These are phyloP conservation scores for Pseudogymnoascus sp. DNA, from an alignment of 2,329 filamentous ascomycete species.

Conservation along the genomic window DNA sequence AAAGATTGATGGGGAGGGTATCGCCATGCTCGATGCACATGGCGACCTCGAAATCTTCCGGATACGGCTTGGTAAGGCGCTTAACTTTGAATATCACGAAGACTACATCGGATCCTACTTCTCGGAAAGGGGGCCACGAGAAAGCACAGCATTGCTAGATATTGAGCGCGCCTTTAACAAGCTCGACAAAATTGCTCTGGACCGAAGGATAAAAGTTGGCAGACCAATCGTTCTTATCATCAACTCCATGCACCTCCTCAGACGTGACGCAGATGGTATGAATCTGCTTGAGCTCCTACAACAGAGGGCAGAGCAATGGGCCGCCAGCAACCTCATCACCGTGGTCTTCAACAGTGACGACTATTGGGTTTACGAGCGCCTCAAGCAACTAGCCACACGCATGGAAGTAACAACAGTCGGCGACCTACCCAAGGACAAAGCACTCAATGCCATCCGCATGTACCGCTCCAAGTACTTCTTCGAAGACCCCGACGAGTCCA, in stretches of 20 bases:
- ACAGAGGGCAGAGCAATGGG: conserved; percentile 94
- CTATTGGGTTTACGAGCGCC: conserved; percentile 94
- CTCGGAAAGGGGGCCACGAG: conserved; percentile 83
- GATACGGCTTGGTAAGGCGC: conserved; percentile 80
- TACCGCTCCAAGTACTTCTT: conserved; percentile 75
- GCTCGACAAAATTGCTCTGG: conserved; percentile 86
- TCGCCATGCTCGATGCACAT: conserved; percentile 94
- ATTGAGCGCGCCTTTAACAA: conserved; percentile 98
- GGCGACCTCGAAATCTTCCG: conserved; percentile 92
- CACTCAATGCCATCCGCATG: conserved; percentile 65
- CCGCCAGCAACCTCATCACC: conserved; percentile 81
- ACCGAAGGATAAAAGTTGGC: conserved; percentile 48
- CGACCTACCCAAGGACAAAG: conserved; percentile 72
- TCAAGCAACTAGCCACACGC: conserved; percentile 85
- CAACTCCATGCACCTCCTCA: conserved; percentile 84
- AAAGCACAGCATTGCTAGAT: conserved; percentile 84
- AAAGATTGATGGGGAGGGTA: conserved; percentile 78
- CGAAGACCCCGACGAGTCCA: conserved; percentile 43
- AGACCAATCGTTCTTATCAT: conserved; percentile 83
- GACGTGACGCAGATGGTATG: conserved; percentile 86
- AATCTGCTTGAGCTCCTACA: conserved; percentile 91
- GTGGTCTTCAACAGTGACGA: conserved; percentile 94
- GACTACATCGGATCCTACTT: conserved; percentile 97
- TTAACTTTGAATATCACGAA: conserved; percentile 96
- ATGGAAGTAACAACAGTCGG: conserved; percentile 88